Evolutionary conservation across 2,329 filamentous ascomycete species (phyloP).

Genomic region (Neophaeococcomyces mojaviensis): DNA sequence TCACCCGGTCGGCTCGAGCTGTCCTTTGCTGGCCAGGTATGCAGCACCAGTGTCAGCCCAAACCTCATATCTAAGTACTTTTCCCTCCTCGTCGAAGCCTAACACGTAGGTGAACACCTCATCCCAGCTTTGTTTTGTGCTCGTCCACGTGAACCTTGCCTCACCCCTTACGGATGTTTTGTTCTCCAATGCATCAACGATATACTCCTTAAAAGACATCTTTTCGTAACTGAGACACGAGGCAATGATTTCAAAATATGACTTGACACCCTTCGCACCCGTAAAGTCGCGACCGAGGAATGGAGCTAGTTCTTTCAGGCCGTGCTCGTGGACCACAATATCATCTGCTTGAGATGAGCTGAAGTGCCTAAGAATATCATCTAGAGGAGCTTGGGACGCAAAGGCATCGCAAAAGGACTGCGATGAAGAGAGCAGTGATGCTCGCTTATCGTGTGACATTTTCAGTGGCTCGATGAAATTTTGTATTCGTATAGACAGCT

Average conservation of each 20-base stretch:
- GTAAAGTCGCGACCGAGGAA: constrained; percentile 37
- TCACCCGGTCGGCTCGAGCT: constrained; percentile 3
- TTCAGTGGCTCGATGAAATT: neutral
- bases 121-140: constrained; percentile 32
- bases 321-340: constrained; percentile 32
- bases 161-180: constrained; percentile 30
- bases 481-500: too few species aligned
- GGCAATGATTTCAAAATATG: constrained; percentile 32
- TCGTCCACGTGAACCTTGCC: constrained; percentile 29
- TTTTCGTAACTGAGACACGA: constrained; percentile 28
- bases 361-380: constrained; percentile 30
- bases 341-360: constrained; percentile 22
- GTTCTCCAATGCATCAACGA: constrained; percentile 29
- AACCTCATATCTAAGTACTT: constrained; percentile 34
- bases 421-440: constrained; percentile 23
- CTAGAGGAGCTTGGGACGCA: constrained; percentile 22
- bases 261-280: constrained; percentile 28
- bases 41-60: constrained; percentile 40
- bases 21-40: constrained; percentile 31
- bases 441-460: constrained; percentile 14
- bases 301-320: constrained; percentile 33
- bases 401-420: constrained; percentile 28
- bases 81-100: constrained; percentile 28
- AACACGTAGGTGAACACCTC: constrained; percentile 36
- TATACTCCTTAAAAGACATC: constrained; percentile 33